Percentiles rank a stretch among this genome's conserved stretches.
These are phyloP conservation scores for Fraxinus americana DNA, from an alignment of 257 asterid genomes.

Conservation along the genomic window DNA sequence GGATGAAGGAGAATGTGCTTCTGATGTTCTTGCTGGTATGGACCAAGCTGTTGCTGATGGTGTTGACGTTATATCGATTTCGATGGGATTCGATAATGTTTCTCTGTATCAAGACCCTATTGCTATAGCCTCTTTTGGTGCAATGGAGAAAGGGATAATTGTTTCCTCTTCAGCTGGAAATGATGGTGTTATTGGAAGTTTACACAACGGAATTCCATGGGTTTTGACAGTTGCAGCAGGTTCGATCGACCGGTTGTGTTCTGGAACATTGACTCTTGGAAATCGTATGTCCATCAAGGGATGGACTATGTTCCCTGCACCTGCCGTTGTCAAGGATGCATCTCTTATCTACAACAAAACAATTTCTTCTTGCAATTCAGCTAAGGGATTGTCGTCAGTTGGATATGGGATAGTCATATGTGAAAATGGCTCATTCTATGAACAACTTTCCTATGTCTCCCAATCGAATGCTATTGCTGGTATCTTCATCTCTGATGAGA, in stretches of 20 bases:
- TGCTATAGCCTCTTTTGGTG: slow-evolving; percentile 45
- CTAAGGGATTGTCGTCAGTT: not conserved
- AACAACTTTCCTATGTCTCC: not conserved
- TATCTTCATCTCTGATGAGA: slow-evolving; percentile 19
- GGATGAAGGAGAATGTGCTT: slow-evolving; percentile 34
- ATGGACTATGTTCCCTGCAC: slow-evolving; percentile 38
- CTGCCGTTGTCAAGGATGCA: slow-evolving; percentile 4
- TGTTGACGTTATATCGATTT: slow-evolving; percentile 47
- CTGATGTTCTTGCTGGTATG: slow-evolving; percentile 47
- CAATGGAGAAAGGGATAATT: slow-evolving; percentile 40
- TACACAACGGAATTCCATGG: slow-evolving; percentile 48
- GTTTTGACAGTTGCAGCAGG: slow-evolving; percentile 35
- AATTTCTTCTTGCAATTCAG: slow-evolving; percentile 32
- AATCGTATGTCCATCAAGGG: slow-evolving; percentile 32
- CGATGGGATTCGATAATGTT: slow-evolving; percentile 17
- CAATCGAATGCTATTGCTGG: slow-evolving; percentile 10
- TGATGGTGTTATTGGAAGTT: not conserved
- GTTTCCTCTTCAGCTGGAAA: slow-evolving; percentile 46
- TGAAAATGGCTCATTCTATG: slow-evolving; percentile 4
- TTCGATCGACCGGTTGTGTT: slow-evolving; percentile 38
- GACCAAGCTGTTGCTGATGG: slow-evolving; percentile 54
- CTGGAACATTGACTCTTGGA: slow-evolving; percentile 38
- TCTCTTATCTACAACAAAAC: slow-evolving; percentile 31
- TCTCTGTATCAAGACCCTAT: slow-evolving; percentile 40
- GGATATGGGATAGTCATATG: slow-evolving; percentile 29